phyloP scores from a whole-genome alignment of 2,329 filamentous ascomycete genomes.

The Aspergillus aculeatus region DNA sequence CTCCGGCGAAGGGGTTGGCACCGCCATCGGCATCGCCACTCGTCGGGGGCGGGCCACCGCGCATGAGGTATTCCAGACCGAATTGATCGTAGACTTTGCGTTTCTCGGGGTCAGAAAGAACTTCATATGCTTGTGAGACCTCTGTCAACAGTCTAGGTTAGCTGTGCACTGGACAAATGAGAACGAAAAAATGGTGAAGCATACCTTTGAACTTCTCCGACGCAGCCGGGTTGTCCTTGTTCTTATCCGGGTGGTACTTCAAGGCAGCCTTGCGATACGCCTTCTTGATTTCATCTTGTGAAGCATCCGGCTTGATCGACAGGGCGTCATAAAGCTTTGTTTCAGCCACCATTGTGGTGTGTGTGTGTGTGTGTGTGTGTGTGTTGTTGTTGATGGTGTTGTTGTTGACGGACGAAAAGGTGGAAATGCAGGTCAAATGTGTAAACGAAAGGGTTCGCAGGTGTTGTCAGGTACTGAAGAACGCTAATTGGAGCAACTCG shows the following conservation, averaged over 20 bases:
- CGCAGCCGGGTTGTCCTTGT: slow-evolving; percentile 82
- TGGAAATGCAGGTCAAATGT: neutral
- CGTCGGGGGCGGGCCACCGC: slow-evolving; percentile 68
- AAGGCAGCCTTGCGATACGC: slow-evolving; percentile 79
- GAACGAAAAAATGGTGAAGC: slow-evolving; percentile 14
- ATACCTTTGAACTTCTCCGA: slow-evolving; percentile 88
- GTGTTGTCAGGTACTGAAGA: neutral
- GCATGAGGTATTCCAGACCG: slow-evolving; percentile 87
- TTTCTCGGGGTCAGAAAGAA: slow-evolving; percentile 95
- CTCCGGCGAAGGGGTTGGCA: slow-evolving; percentile 61
- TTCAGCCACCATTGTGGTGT: slow-evolving; percentile 78
- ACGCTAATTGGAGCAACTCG: slow-evolving; percentile 12
- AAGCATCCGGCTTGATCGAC: slow-evolving; percentile 72
- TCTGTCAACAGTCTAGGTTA: slow-evolving; percentile 50
- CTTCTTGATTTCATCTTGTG: slow-evolving; percentile 96
- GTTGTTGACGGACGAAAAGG: neutral
- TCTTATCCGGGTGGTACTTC: slow-evolving; percentile 97
- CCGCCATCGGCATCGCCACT: slow-evolving; percentile 56
- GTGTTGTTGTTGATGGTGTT: no score
- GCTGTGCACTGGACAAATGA: neutral
- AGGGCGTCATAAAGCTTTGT: slow-evolving; percentile 92
- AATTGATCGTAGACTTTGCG: slow-evolving; percentile 93
- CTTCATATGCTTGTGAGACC: slow-evolving; percentile 95
- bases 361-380: slow-evolving; percentile 2
- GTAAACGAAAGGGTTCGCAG: neutral